Conservation (phyloP, 108 stramenopile genomes). For the Pseudonitzschia multiseries region DNA sequence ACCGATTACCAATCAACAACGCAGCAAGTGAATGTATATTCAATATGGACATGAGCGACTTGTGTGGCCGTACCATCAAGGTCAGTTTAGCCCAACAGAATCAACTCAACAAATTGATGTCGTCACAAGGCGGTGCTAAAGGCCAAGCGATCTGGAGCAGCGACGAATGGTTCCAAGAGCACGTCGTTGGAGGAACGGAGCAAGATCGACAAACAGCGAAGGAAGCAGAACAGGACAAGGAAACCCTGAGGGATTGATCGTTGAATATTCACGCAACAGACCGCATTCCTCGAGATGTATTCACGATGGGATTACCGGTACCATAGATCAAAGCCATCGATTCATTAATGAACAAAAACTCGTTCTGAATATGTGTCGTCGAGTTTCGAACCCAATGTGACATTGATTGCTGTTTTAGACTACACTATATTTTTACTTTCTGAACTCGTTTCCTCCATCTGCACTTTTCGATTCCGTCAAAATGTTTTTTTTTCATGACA, state of each 20-base stretch:
- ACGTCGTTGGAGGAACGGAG: constrained; percentile 22
- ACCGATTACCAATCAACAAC: too few species aligned
- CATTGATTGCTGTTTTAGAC: too few species aligned
- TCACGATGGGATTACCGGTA: too few species aligned
- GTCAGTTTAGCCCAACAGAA: constrained; percentile 86
- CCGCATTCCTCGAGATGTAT: too few species aligned
- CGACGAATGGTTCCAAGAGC: constrained; percentile 71
- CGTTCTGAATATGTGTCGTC: too few species aligned
- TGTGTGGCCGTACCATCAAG: constrained; percentile 79
- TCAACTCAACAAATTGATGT: constrained; percentile 49
- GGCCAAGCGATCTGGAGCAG: constrained; percentile 81
- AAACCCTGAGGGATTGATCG: constrained; percentile 12
- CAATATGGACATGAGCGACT: constrained; percentile 94
- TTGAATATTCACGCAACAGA: background rate
- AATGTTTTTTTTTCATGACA: too few species aligned
- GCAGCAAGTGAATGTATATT: constrained; percentile 88
- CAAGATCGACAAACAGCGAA: constrained; percentile 21
- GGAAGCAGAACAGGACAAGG: constrained; percentile 9
- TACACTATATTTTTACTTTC: too few species aligned
- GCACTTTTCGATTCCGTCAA: too few species aligned
- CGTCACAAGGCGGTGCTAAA: constrained; percentile 44
- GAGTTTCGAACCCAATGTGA: too few species aligned
- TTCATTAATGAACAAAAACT: too few species aligned
- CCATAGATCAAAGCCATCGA: too few species aligned
- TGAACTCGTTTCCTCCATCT: too few species aligned